Evolutionary conservation across 352 stramenopile genomes (phyloP), one percentile per base, ranked within the genome.

Genomic region (Thalassiosira mediterranea): DNA sequence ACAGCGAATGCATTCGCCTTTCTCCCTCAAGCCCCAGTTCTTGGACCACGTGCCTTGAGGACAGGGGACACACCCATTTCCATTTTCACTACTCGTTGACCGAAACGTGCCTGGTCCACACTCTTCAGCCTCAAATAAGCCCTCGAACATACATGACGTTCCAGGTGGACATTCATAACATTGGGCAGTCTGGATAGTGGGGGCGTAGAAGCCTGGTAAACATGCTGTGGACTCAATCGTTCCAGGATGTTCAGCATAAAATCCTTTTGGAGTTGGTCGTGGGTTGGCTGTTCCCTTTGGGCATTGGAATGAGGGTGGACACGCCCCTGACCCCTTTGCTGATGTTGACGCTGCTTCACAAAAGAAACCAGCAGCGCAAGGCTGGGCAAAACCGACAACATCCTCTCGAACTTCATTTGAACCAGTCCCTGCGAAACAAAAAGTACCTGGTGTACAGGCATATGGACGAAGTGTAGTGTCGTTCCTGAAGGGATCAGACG

Each of bases 11-110:
- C 96, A 99, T 72, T 98, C 95, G 28, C 94, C 89, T 29, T 96
- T 90, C n/a, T 96, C 93, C 51, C 95, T 91, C 1, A 99, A 80
- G 51, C 98, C 95, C 95, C 96, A 99, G 83, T 99, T 98, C 83
- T 98, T 98, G 13, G 94, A 98, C 96, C 96, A 99, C 8, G 95
- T 98, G 3, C 61, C 77, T 79, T 85, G 59, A n/a, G 65, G 67
- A 38, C 70, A 85, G 29, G 59, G 63, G 31, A 80, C 69, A 72
- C 76, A 84, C 48, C 97, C 68, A 11, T 69, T 21, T 10, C 77
- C 72, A 69, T 93, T 94, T 46, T 69, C 59, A 77, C 98, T 95
- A n/a, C 84, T 89, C 0, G 81, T 79, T 1, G 90, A 91, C 10
- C 96, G 90, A 83, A 98, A 99, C 17, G 92, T 97, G 0, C 96